Conservation (phyloP, 2,329 filamentous ascomycete species). For the Diaporthe capsici region DNA sequence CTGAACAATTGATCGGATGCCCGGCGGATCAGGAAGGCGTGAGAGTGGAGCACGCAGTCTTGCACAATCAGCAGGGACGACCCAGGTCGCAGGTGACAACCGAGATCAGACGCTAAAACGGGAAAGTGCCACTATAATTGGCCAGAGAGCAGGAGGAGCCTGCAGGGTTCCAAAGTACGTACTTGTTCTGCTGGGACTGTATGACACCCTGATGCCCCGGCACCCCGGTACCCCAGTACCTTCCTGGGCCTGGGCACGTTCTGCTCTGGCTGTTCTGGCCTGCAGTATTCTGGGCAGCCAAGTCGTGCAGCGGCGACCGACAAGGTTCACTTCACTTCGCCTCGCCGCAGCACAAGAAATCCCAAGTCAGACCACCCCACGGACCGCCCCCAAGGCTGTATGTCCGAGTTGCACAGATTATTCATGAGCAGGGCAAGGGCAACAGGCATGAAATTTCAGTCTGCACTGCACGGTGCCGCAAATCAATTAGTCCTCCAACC, state of each 20-base stretch:
- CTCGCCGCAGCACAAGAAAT: constrained; percentile 26
- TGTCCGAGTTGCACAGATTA: constrained; percentile 18
- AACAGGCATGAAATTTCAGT: not conserved
- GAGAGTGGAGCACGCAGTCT: constrained; percentile 28
- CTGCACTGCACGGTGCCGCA: constrained; percentile 10
- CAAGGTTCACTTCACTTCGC: constrained; percentile 29
- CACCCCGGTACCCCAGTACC: constrained; percentile 7
- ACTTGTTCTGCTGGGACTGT: not conserved
- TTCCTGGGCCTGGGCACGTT: constrained; percentile 7
- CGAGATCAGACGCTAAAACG: constrained; percentile 34
- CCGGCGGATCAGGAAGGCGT: constrained; percentile 33
- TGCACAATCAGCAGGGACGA: constrained; percentile 33
- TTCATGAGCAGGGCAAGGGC: constrained; percentile 7
- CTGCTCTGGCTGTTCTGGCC: not conserved
- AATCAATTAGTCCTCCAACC: not conserved
- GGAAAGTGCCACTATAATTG: constrained; percentile 36
- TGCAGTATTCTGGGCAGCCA: constrained; percentile 1
- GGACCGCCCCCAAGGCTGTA: not conserved
- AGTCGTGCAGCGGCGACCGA: constrained; percentile 19
- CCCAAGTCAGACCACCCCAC: constrained; percentile 29
- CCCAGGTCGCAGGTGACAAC: constrained; percentile 31
- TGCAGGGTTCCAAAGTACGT: constrained; percentile 24
- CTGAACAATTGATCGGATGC: constrained; percentile 34
- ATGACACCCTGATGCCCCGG: not conserved
- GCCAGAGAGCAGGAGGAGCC: constrained; percentile 2